Percentiles rank a stretch among this genome's conserved stretches.
These are phyloP conservation scores for Isatis lusitanica DNA, from an alignment of 441 rosid species.

Conservation along the genomic window DNA sequence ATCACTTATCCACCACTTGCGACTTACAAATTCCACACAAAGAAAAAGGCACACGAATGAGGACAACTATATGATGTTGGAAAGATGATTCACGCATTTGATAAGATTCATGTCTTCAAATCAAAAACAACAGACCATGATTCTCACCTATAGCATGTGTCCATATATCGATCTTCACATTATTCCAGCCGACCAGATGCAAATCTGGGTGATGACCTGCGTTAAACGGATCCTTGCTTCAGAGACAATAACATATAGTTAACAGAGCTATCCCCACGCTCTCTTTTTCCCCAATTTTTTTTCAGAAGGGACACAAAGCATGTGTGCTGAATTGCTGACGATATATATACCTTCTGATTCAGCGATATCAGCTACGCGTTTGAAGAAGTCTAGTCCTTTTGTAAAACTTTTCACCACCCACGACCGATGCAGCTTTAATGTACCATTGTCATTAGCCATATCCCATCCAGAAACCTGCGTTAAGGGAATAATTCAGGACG, in stretches of 20 bases:
- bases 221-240: constrained; percentile 10
- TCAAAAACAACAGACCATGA: not conserved
- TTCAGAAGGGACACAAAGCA: not conserved
- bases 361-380: constrained; percentile 68
- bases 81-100: constrained; percentile 12
- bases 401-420: constrained; percentile 78
- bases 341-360: constrained; percentile 68
- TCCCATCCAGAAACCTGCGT: constrained; percentile 74
- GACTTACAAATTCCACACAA: not conserved
- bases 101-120: constrained; percentile 19
- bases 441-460: constrained; percentile 66
- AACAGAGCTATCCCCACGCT: not conserved
- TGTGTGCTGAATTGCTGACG: not conserved
- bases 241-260: not conserved
- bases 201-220: constrained; percentile 98
- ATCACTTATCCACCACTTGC: not conserved
- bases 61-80: not conserved
- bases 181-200: constrained; percentile 96
- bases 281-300: not conserved
- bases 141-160: constrained; percentile 84
- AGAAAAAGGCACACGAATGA: not conserved
- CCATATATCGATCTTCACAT: constrained; percentile 85
- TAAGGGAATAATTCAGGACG: not conserved
- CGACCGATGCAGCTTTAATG: constrained; percentile 63
- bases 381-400: constrained; percentile 80